Evolutionary conservation across 768 basidiomycete genomes (phyloP), one percentile per base, ranked within the genome.

Genomic region (Trametes gibbosa): DNA sequence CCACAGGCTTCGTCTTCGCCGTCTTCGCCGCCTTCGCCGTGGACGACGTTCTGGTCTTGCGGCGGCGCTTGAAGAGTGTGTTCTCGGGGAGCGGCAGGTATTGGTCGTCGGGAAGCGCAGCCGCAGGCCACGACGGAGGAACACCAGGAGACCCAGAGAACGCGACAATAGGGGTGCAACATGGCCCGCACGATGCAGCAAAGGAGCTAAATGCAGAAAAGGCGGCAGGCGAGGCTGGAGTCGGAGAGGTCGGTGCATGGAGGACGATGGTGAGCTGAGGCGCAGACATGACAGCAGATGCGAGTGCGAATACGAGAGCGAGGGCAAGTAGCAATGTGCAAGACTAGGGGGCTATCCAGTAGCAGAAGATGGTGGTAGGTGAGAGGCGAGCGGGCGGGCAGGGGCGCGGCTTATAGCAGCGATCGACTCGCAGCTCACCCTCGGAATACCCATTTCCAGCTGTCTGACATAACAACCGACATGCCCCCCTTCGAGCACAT

Each of bases 301-400:
- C 34, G 2, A 27, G 24, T 17, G 46, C 16, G 29, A n/a, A n/a
- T 42, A 17, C n/a, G 10, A 34, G 41, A 42, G 41, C 17, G 29
- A 13, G 27, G 2, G 34, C 17, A n/a, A 19, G 35, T 23, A 21
- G 35, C 1, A 45, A 40, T 29, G 34, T 50, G 35, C 34, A 32
- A n/a, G n/a, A n/a, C n/a, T n/a, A 14, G 9, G 35, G 24, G n/a
- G 55, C 47, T 56, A 56, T 24, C 47, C 55, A 56, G 55, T 49
- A 50, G 55, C 55, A 19, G 45, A 5, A 49, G 47, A 17, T 56
- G 47, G 55, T 29, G 55, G 55, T 56, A 56, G 25, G 39, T n/a
- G 16, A 19, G 16, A 32, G 3, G 34, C 6, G 34, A 17, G 21
- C 14, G 34, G 19, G 8, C 32, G 32, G 34, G 29, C 4, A 35